Evolutionary conservation across 495 filamentous ascomycete genomes (phyloP).

Genomic region (Talaromyces wortmannii): DNA sequence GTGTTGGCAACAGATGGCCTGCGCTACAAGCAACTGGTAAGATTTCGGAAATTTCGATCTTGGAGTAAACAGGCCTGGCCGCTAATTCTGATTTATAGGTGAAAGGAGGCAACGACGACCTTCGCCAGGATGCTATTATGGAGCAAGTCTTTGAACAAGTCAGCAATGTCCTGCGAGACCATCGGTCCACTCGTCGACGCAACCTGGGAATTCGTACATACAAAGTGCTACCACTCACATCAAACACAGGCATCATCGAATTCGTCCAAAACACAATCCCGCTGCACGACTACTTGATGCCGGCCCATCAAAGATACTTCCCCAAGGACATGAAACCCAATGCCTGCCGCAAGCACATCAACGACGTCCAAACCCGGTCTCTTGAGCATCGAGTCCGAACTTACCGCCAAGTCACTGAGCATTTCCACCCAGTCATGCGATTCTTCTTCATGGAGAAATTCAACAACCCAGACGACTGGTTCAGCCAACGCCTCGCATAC

Average conservation of each 20-base stretch:
- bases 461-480: constrained; percentile 93
- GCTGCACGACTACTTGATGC: constrained; percentile 82
- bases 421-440: constrained; percentile 88
- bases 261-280: constrained; percentile 91
- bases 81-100: constrained; percentile 38
- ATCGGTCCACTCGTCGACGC: constrained; percentile 79
- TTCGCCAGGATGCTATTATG: constrained; percentile 99
- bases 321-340: constrained; percentile 75
- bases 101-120: constrained; percentile 90
- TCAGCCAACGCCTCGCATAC: constrained; percentile 76
- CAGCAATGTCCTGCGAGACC: constrained; percentile 76
- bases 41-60: constrained; percentile 8
- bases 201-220: constrained; percentile 88
- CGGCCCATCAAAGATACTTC: constrained; percentile 79
- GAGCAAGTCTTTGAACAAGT: constrained; percentile 98
- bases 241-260: constrained; percentile 86
- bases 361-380: constrained; percentile 58
- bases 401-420: constrained; percentile 66
- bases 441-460: constrained; percentile 98
- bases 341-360: constrained; percentile 70
- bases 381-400: constrained; percentile 62
- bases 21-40: constrained; percentile 76
- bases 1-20: constrained; percentile 67
- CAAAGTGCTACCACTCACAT: constrained; percentile 85
- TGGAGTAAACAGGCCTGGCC: not conserved